Percentiles rank a stretch among this genome's conserved stretches.
Evolutionary conservation across 2,329 filamentous ascomycete genomes (phyloP).

Genomic region (Calycina marina): DNA sequence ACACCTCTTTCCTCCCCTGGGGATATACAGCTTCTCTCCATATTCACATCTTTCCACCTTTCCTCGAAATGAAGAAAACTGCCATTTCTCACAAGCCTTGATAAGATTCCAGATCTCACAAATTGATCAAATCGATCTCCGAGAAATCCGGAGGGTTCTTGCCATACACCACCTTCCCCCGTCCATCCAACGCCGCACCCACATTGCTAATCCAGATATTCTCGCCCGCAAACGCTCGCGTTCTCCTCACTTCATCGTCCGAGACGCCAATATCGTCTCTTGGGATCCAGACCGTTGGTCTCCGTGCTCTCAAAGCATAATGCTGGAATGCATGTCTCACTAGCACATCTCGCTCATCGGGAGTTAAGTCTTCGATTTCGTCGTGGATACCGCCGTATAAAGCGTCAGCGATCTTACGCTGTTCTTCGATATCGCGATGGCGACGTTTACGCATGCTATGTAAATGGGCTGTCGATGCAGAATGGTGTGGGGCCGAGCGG

Average conservation of each 20-base stretch:
- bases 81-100: too few species aligned
- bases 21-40: neutral
- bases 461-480: constrained; percentile 9
- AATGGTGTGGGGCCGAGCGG: constrained; percentile 30
- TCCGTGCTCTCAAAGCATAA: constrained; percentile 65
- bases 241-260: constrained; percentile 77
- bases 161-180: constrained; percentile 69
- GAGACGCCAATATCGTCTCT: constrained; percentile 80
- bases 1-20: too few species aligned
- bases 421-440: constrained; percentile 51
- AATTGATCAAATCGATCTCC: constrained; percentile 70
- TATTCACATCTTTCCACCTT: neutral
- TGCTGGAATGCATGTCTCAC: constrained; percentile 86
- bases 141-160: constrained; percentile 81
- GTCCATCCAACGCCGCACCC: constrained; percentile 74
- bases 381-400: constrained; percentile 81
- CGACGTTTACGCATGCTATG: constrained; percentile 28
- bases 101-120: constrained; percentile 31
- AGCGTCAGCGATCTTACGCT: constrained; percentile 58
- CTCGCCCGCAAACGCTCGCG: constrained; percentile 40
- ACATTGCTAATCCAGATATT: constrained; percentile 89
- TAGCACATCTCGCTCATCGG: constrained; percentile 73
- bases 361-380: constrained; percentile 86
- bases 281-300: constrained; percentile 89
- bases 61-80: too few species aligned